Conservation (phyloP, 1,284 basidiomycete species). For the Sporisorium graminicola region DNA sequence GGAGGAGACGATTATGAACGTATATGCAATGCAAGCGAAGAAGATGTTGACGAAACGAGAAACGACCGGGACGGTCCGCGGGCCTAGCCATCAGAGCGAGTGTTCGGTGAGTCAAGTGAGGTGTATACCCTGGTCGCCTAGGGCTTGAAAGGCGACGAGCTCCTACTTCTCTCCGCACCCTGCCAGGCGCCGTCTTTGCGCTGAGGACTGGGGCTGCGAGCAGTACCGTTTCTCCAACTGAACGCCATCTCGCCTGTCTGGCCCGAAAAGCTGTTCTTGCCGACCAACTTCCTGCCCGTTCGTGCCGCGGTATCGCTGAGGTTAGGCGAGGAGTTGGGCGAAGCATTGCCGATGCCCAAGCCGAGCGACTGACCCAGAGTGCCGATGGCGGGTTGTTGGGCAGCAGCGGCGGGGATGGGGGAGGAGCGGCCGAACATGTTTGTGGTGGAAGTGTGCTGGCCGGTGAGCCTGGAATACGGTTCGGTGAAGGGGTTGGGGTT, state of each 20-base stretch:
- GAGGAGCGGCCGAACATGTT: conserved; percentile 10
- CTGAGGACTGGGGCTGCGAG: conserved; percentile 18
- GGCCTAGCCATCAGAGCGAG: background rate
- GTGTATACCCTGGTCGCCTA: background rate
- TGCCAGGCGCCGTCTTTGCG: conserved; percentile 3
- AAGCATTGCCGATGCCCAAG: conserved; percentile 7
- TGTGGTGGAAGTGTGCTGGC: background rate
- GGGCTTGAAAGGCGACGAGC: conserved; percentile 31
- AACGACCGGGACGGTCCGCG: background rate
- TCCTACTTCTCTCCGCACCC: conserved; percentile 3
- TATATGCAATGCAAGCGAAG: background rate
- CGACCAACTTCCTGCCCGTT: conserved; percentile 1
- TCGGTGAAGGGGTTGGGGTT: background rate
- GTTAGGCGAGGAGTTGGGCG: conserved; percentile 13
- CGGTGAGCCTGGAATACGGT: conserved; percentile 10
- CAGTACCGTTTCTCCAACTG: conserved; percentile 19
- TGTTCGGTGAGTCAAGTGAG: background rate
- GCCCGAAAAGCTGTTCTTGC: background rate
- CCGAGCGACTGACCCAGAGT: conserved; percentile 38
- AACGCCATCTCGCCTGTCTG: conserved; percentile 4
- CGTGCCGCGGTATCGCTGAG: conserved; percentile 3
- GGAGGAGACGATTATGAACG: background rate
- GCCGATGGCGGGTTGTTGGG: background rate
- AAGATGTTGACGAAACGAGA: background rate
- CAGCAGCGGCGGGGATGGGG: too few species aligned